Base-by-base conservation (phyloP, 192 early-diverging fungal species). In the Allomyces macrogynus region DNA sequence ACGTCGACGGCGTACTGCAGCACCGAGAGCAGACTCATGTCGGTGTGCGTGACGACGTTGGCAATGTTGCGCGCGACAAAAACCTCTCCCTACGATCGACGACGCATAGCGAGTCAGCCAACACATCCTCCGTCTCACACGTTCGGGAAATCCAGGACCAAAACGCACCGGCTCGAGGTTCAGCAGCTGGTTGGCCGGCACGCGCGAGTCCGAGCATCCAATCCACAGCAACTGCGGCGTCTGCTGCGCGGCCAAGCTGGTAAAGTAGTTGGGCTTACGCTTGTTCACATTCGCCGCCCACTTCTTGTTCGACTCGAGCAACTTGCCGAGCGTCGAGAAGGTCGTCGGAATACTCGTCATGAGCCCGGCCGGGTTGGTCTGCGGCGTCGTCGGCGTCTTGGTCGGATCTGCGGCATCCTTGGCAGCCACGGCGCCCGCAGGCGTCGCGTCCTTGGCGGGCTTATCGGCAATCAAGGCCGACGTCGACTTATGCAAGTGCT, bases 21-120 rank as follows among this genome's bases (percentile, higher is more conserved):
- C 43, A 95, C 93, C 8, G 87, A 87, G 9, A 90, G 78, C 43
- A 76, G 76, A 68, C 82, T 91, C 68, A 91, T 69, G 73, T 99
- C 95, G 25, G 85, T 80, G 72, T 85, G 81, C 7, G 75, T 76
- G 26, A 97, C 82, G 54, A 89, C 84, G 76, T 96, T 96, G 68
- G 93, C 95, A 65, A 99, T 95, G 78, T 97, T 98, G 70, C 95
- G 81, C 76, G 94, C 91, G 14, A 95, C 88, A 75, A 98, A 98
- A 42, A 96, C 77, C 65, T 96, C 90, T 20, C 93, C 93, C 14
- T 85, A 84, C 23, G 76, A 26, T 26, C 26, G 26, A 26, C 26
- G 26, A 4, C 26, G 69, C 4, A 81, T 64, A 1, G 72, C 72
- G 57, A 74, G 63, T 67, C 57, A 11, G n/a, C 20, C 18, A 20